A percentile compares a stretch with the other conserved stretches of the same genome.
phyloP scores from a whole-genome alignment of 352 stramenopile species.

The Phytopythium oedochilum region DNA sequence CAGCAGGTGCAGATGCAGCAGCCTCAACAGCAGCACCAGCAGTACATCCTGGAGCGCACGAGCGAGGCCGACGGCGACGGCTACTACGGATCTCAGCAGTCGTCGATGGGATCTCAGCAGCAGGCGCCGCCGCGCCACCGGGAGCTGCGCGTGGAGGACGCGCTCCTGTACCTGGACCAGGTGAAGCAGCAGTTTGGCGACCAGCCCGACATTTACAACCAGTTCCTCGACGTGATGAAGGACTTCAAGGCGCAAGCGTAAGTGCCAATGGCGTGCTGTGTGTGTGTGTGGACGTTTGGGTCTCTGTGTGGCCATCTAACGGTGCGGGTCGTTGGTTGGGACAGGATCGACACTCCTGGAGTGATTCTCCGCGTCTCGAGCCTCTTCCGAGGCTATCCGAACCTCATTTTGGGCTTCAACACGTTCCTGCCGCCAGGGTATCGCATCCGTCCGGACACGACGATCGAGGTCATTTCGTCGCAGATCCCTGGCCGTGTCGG shows the following conservation, averaged over 20 bases:
- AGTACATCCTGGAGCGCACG: conserved; percentile 57
- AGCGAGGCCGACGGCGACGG: conserved; percentile 35
- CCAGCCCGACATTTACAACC: conserved; percentile 99
- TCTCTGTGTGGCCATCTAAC: neutral
- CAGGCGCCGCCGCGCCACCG: conserved; percentile 46
- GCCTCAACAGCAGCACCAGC: conserved; percentile 18
- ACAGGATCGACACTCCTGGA: conserved; percentile 96
- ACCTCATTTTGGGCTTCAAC: conserved; percentile 99
- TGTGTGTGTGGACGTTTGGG: neutral
- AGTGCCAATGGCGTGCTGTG: conserved; percentile 1
- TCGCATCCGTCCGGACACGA: conserved; percentile 82
- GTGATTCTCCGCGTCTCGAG: conserved; percentile 98
- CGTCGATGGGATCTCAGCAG: conserved; percentile 22
- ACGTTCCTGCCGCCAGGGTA: conserved; percentile 97
- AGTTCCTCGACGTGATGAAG: conserved; percentile 99
- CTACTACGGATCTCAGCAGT: conserved; percentile 12
- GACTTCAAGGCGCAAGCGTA: conserved; percentile 97
- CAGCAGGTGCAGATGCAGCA: conserved; percentile 42
- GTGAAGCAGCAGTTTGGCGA: conserved; percentile 99
- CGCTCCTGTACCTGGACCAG: conserved; percentile 99
- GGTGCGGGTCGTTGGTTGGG: neutral
- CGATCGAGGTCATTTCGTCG: conserved; percentile 73
- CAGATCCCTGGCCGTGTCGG: conserved; percentile 45
- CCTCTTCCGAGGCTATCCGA: conserved; percentile 98
- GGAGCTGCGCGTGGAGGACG: conserved; percentile 95